A percentile compares a stretch with the other conserved stretches of the same genome.
Evolutionary conservation across 2,329 filamentous ascomycete genomes (phyloP).

Genomic region (Sporothrix dimorphospora): DNA sequence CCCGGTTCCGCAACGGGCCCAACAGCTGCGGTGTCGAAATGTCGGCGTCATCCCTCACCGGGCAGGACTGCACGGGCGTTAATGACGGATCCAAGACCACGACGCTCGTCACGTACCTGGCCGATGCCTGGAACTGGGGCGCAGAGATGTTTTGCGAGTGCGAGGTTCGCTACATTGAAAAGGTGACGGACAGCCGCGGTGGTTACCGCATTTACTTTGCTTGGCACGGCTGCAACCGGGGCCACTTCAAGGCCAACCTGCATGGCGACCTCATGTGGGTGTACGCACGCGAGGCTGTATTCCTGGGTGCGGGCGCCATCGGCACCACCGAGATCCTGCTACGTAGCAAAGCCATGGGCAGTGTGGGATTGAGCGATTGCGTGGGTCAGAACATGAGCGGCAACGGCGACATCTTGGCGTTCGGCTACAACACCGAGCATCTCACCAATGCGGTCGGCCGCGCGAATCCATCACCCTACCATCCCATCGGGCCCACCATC

Average conservation of each 20-base stretch:
- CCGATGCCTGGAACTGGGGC: slow-evolving; percentile 73
- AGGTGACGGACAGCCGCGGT: slow-evolving; percentile 49
- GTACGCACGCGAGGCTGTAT: slow-evolving; percentile 65
- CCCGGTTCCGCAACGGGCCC: slow-evolving; percentile 61
- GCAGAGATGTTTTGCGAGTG: slow-evolving; percentile 72
- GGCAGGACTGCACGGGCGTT: slow-evolving; percentile 65
- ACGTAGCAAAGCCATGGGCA: slow-evolving; percentile 62
- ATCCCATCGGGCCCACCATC: slow-evolving; percentile 64
- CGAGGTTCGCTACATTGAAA: slow-evolving; percentile 65
- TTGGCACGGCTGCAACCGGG: slow-evolving; percentile 64
- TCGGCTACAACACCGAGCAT: slow-evolving; percentile 64
- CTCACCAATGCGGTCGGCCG: slow-evolving; percentile 60
- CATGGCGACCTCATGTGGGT: slow-evolving; percentile 68
- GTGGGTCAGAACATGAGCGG: slow-evolving; percentile 65
- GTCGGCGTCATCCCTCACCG: slow-evolving; percentile 61
- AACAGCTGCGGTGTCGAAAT: slow-evolving; percentile 69
- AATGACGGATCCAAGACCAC: slow-evolving; percentile 72
- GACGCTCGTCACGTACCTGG: slow-evolving; percentile 67
- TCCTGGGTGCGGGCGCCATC: slow-evolving; percentile 66
- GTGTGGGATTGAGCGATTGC: slow-evolving; percentile 59
- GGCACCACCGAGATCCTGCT: slow-evolving; percentile 69
- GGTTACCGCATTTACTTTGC: slow-evolving; percentile 68
- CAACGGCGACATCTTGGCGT: slow-evolving; percentile 68
- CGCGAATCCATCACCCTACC: slow-evolving; percentile 51
- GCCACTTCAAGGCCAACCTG: slow-evolving; percentile 57